Evolutionary conservation across 257 asterid species (phyloP), one percentile per base, ranked within the genome.

Genomic region (Agastache rugosa): DNA sequence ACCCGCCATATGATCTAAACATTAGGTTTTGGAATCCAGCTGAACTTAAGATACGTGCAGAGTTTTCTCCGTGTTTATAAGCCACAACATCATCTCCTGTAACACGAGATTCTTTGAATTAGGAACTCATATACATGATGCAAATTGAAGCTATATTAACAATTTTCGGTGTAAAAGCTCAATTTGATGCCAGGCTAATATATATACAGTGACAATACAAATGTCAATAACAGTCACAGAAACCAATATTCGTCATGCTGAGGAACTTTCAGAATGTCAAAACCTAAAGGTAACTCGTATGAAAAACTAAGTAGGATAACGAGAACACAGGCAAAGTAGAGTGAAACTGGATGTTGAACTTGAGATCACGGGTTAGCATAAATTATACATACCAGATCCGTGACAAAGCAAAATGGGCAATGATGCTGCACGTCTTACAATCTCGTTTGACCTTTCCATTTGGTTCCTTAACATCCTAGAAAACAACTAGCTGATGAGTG

Each of bases 41-140:
- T 12, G 86, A 79, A 68, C 67, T 77, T 45, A 92, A 63, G 35
- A 61, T 11, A 58, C 83, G 76, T 15, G 92, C 93, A 25, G 97
- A 83, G 67, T 83, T 85, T 73, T 92, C 89, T 31, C 96, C 96
- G 22, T 83, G 93, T 63, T 74, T 82, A 77, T 88, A 85, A 42
- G 89, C 89, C 79, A 92, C 96, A 70, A 88, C 93, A 58, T 92
- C 93, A 78, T 92, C 97, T 60, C 87, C 97, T 92, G 90, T 53
- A 87, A 81, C 77, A 82, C 50, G 71, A 81, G 48, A 31, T 59
- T 44, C 39, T 8, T 53, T 61, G 17, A 60, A 60, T 22, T 29
- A 16, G 23, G 37, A 37, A 45, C 67, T 39, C 15, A 65, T 47
- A 69, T 19, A 12, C 61, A 42, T 14, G 12, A 37, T 37, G 29